These are phyloP conservation scores for Ceratobasidium sp. DNA, from an alignment of 1,284 basidiomycete species.

Conservation along the genomic window DNA sequence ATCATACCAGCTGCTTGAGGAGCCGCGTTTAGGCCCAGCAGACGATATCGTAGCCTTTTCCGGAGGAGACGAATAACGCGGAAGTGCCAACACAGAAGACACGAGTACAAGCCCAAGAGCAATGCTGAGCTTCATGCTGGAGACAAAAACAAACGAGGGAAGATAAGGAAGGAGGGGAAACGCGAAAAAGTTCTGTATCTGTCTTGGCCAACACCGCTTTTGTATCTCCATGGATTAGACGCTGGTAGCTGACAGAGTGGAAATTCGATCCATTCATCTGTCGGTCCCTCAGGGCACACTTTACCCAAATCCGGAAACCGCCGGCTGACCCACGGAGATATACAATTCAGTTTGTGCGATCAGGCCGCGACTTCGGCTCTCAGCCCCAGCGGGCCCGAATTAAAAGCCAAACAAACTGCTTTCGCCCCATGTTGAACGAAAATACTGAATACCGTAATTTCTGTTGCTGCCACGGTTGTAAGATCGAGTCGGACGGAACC, in stretches of 20 bases:
- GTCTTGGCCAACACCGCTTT: too few species aligned
- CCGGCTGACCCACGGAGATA: not conserved
- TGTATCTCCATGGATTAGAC: slow-evolving; percentile 6
- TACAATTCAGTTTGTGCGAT: not conserved
- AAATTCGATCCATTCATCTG: not conserved
- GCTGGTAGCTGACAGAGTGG: slow-evolving; percentile 1
- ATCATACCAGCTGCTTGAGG: not conserved
- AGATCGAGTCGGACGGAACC: not conserved
- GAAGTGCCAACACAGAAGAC: slow-evolving; percentile 12
- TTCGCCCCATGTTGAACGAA: not conserved
- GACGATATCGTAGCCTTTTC: not conserved
- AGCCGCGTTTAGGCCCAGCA: not conserved
- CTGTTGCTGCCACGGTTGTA: not conserved
- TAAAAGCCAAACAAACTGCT: not conserved
- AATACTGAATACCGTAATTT: not conserved
- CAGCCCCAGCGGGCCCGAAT: not conserved
- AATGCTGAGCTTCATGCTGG: slow-evolving; percentile 11
- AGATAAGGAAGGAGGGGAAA: not conserved
- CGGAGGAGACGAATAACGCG: not conserved
- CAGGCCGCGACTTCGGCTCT: not conserved
- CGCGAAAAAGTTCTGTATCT: not conserved
- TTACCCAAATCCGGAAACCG: slow-evolving; percentile 2
- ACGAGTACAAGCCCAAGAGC: not conserved
- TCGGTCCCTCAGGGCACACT: not conserved
- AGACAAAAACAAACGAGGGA: not conserved